Evolutionary conservation across 352 stramenopile species (phyloP).

Genomic region (Phytophthora fragariaefolia): DNA sequence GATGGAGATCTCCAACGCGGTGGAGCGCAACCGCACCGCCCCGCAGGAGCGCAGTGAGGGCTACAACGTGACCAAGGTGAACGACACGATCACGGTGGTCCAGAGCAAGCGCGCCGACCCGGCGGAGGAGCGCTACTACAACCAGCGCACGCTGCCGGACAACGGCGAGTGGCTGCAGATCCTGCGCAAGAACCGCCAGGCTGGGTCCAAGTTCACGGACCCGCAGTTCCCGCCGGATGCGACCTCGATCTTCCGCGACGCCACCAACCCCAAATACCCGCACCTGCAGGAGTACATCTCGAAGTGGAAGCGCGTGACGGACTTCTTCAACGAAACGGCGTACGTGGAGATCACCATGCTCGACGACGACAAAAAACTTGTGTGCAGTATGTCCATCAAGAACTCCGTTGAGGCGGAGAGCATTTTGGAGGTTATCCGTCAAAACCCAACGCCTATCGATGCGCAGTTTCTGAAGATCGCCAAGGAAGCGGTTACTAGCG

Average conservation of each 20-base stretch:
- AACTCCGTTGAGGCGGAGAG: slow-evolving; percentile 73
- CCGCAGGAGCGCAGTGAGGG: slow-evolving; percentile 63
- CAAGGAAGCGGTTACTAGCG: slow-evolving; percentile 68
- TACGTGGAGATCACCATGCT: slow-evolving; percentile 89
- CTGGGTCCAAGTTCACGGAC: slow-evolving; percentile 82
- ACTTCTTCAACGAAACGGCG: slow-evolving; percentile 87
- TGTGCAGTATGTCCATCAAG: slow-evolving; percentile 88
- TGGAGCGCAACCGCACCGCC: slow-evolving; percentile 67
- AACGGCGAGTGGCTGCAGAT: slow-evolving; percentile 79
- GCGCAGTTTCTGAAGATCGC: slow-evolving; percentile 69
- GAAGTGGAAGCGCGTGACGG: slow-evolving; percentile 87
- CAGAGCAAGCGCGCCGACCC: slow-evolving; percentile 63
- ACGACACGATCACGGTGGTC: slow-evolving; percentile 71
- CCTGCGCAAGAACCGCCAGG: slow-evolving; percentile 74
- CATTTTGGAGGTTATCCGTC: slow-evolving; percentile 68
- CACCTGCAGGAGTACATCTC: slow-evolving; percentile 80
- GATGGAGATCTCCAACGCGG: slow-evolving; percentile 72
- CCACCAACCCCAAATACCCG: slow-evolving; percentile 67
- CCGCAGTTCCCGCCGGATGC: slow-evolving; percentile 77
- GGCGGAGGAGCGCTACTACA: slow-evolving; percentile 76
- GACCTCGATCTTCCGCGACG: slow-evolving; percentile 73
- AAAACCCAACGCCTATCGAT: slow-evolving; percentile 58
- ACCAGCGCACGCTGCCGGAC: slow-evolving; percentile 70
- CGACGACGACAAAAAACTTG: slow-evolving; percentile 81
- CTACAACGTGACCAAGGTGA: slow-evolving; percentile 82